Percentiles rank a stretch among this genome's conserved stretches.
phyloP scores from a whole-genome alignment of 441 rosid species.

The Bocquillonia castaneifolia region DNA sequence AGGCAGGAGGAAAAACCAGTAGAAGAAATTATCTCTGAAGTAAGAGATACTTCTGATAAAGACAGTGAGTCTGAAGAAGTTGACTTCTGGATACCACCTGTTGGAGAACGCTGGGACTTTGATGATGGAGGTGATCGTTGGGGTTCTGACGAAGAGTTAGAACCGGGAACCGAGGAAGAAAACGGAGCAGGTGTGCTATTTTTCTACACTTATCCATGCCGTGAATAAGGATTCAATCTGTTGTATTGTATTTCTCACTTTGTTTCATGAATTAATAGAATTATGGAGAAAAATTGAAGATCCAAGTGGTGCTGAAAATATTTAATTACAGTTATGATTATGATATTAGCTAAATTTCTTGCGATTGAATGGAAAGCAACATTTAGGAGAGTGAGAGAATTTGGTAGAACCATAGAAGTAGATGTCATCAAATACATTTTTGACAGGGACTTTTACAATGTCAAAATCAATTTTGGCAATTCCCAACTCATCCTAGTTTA shows the following conservation, averaged over 20 bases:
- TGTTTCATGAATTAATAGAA: background rate
- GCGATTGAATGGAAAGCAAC: background rate
- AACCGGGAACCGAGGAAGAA: slow-evolving; percentile 39
- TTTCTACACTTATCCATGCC: slow-evolving; percentile 4
- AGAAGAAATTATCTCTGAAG: slow-evolving; percentile 47
- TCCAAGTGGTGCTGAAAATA: slow-evolving; percentile 11
- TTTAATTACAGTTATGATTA: background rate
- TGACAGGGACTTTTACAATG: background rate
- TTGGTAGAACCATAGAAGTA: background rate
- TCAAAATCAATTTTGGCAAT: background rate
- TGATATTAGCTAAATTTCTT: too few species aligned
- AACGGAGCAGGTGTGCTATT: slow-evolving; percentile 46
- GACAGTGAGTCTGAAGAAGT: slow-evolving; percentile 55
- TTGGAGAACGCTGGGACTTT: slow-evolving; percentile 83
- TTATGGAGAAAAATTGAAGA: slow-evolving; percentile 16
- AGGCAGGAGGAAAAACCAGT: slow-evolving; percentile 30
- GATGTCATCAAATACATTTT: background rate
- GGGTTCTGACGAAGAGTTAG: slow-evolving; percentile 67
- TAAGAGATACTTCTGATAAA: slow-evolving; percentile 44
- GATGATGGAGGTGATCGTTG: slow-evolving; percentile 80
- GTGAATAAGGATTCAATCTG: slow-evolving; percentile 1
- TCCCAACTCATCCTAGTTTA: background rate
- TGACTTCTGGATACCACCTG: slow-evolving; percentile 90
- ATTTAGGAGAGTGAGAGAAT: background rate
- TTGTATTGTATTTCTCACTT: slow-evolving; percentile 8